phyloP scores from a whole-genome alignment of 768 basidiomycete genomes.

The Suillus occidentalis region DNA sequence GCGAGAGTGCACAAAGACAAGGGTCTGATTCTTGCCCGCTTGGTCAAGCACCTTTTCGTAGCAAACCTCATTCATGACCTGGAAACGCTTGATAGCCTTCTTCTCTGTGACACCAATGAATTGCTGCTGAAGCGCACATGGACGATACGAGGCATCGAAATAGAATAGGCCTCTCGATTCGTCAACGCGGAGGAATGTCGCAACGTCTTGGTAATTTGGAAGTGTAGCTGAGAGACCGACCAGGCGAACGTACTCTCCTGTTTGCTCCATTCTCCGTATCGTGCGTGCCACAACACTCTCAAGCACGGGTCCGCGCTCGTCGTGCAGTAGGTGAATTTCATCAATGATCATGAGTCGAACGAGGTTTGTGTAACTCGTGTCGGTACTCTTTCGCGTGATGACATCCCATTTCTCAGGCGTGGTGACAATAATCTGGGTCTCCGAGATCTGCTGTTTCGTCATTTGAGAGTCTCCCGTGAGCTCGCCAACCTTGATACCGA shows the following conservation, averaged over 20 bases:
- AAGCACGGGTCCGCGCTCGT: constrained; percentile 96
- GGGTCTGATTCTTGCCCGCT: constrained; percentile 82
- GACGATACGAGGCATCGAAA: constrained; percentile 92
- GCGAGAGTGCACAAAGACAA: constrained; percentile 97
- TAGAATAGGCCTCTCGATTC: constrained; percentile 91
- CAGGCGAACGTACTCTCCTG: constrained; percentile 86
- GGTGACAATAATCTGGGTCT: constrained; percentile 97
- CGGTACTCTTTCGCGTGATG: constrained; percentile 96
- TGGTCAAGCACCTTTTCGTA: constrained; percentile 99
- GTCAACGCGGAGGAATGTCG: constrained; percentile 94
- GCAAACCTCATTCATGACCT: constrained; percentile 98
- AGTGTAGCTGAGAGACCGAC: constrained; percentile 95
- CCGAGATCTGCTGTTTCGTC: constrained; percentile 95
- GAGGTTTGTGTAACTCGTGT: constrained; percentile 95
- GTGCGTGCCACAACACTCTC: constrained; percentile 90
- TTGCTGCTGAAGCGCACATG: constrained; percentile 93
- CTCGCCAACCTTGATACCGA: constrained; percentile 87
- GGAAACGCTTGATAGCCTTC: constrained; percentile 98
- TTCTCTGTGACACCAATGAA: constrained; percentile 98
- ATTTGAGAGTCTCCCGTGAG: constrained; percentile 97
- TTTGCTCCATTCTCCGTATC: constrained; percentile 93
- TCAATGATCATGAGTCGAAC: constrained; percentile 97
- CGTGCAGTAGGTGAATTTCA: constrained; percentile 96
- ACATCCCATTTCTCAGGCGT: constrained; percentile 99
- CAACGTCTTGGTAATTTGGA: constrained; percentile 98